Percentiles rank a stretch among this genome's conserved stretches.
Evolutionary conservation across 75 land plant species (phyloP).

Genomic region (Chamaecyparis obtusa): DNA sequence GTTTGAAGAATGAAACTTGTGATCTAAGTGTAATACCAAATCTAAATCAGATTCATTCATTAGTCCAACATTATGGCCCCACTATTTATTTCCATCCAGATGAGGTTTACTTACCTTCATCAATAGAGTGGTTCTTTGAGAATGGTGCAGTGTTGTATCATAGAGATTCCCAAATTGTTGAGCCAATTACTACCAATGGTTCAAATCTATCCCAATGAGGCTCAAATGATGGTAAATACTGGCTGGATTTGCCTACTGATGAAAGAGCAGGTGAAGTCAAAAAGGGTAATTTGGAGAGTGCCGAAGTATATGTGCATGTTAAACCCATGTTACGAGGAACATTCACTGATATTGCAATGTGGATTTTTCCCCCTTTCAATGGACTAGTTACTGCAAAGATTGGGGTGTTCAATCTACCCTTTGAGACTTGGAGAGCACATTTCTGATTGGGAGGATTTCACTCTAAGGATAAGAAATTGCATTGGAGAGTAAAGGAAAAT

Average conservation of each 20-base stretch:
- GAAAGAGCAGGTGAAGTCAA: conserved; percentile 33
- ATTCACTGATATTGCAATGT: conserved; percentile 77
- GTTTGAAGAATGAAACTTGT: conserved; percentile 48
- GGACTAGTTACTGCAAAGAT: conserved; percentile 76
- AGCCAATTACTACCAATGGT: conserved; percentile 40
- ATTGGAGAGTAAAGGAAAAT: conserved; percentile 62
- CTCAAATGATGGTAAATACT: conserved; percentile 59
- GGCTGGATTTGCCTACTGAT: conserved; percentile 81
- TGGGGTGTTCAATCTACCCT: conserved; percentile 43
- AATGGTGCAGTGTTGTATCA: conserved; percentile 56
- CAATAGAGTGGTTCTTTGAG: conserved; percentile 82
- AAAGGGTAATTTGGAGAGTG: conserved; percentile 63
- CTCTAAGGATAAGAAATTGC: conserved; percentile 75
- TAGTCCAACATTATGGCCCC: conserved; percentile 71
- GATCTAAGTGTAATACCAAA: conserved; percentile 57
- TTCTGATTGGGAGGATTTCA: conserved; percentile 88
- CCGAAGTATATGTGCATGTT: conserved; percentile 77
- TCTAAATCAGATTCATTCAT: conserved; percentile 57
- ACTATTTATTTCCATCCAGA: conserved; percentile 79
- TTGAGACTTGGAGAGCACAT: conserved; percentile 78
- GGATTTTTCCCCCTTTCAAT: conserved; percentile 87
- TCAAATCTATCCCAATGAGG: conserved; percentile 69
- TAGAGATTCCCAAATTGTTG: conserved; percentile 17
- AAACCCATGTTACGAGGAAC: conserved; percentile 82
- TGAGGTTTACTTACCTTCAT: conserved; percentile 71